Percentiles rank a stretch among this genome's conserved stretches.
phyloP scores from a whole-genome alignment of 2,329 filamentous ascomycete species.

The Fusarium circinatum region DNA sequence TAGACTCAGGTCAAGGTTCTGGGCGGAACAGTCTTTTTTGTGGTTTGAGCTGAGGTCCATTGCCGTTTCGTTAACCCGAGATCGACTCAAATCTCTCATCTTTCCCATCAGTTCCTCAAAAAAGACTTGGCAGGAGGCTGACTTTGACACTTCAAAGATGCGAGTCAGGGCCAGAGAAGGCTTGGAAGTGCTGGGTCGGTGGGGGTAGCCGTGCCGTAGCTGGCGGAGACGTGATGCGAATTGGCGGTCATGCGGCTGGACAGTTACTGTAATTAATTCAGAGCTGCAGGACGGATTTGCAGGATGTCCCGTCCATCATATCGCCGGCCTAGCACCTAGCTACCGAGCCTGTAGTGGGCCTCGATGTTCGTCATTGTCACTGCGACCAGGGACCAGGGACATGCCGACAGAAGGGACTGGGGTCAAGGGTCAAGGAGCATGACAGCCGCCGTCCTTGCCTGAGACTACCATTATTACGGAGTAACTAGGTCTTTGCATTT shows the following conservation, averaged over 20 bases:
- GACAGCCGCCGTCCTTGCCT: constrained; percentile 19
- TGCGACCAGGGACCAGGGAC: constrained; percentile 1
- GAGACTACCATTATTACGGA: not conserved
- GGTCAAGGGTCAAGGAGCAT: constrained; percentile 21
- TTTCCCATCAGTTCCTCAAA: not conserved
- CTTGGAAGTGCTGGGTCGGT: constrained; percentile 15
- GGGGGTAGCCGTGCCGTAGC: constrained; percentile 15
- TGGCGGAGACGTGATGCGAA: constrained; percentile 22
- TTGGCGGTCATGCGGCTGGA: constrained; percentile 37
- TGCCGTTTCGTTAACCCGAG: not conserved
- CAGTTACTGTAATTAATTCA: constrained; percentile 5
- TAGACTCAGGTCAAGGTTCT: constrained; percentile 20
- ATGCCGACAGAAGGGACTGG: not conserved
- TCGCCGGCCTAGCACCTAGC: constrained; percentile 41
- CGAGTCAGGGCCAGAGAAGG: constrained; percentile 21
- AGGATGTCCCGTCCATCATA: constrained; percentile 38
- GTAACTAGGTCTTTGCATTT: not conserved
- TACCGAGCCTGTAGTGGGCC: constrained; percentile 44
- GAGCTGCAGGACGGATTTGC: constrained; percentile 36
- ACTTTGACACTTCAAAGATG: not conserved
- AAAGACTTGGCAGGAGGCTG: not conserved
- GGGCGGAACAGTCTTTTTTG: constrained; percentile 3
- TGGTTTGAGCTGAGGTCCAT: not conserved
- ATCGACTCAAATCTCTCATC: not conserved
- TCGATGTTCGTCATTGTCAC: constrained; percentile 44